Conservation (phyloP, 2,329 filamentous ascomycete species). For the Cladophialophora carrionii region DNA sequence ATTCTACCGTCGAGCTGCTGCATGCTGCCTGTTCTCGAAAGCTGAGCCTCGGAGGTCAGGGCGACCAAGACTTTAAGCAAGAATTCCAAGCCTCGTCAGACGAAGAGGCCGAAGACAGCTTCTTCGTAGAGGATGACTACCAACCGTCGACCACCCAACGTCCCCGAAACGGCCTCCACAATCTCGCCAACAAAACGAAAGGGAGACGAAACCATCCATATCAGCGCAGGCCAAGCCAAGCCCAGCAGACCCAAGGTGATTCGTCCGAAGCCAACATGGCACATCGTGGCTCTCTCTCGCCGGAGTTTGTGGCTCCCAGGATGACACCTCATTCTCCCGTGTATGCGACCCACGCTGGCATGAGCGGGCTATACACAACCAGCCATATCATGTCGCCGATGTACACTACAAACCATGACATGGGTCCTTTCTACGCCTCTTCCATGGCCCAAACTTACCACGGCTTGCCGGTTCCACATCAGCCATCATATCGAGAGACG, state of each 20-base stretch:
- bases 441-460: background rate
- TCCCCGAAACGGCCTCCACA: background rate
- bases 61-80: slow-evolving; percentile 9
- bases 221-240: background rate
- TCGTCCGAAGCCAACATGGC: background rate
- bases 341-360: background rate
- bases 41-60: background rate
- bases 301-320: background rate
- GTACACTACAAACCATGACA: background rate
- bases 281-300: background rate
- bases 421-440: slow-evolving; percentile 3
- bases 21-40: background rate
- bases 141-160: background rate
- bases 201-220: background rate
- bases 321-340: background rate
- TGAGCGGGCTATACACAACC: background rate
- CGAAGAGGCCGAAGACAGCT: slow-evolving; percentile 6
- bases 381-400: slow-evolving; percentile 2
- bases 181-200: background rate
- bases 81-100: background rate
- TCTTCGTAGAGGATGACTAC: background rate
- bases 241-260: background rate
- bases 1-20: background rate
- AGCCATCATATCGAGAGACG: background rate
- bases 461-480: background rate